phyloP scores from a whole-genome alignment of 768 basidiomycete genomes.

The Psilocybe subaeruginosa region DNA sequence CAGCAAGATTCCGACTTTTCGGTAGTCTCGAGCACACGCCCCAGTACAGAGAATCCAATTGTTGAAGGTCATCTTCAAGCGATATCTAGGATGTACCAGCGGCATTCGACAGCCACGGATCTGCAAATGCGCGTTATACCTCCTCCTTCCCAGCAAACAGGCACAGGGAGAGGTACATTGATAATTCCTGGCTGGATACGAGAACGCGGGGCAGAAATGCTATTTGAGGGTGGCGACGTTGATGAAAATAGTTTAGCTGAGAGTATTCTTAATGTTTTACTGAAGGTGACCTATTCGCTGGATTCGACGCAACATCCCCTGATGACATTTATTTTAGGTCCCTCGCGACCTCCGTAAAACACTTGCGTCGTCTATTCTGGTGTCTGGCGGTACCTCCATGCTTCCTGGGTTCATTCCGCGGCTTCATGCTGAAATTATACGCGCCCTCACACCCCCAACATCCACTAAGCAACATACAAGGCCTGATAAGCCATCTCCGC shows the following conservation, averaged over 20 bases:
- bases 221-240: conserved; percentile 89
- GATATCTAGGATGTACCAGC: conserved; percentile 69
- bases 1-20: conserved; percentile 64
- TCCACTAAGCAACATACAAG: conserved; percentile 37
- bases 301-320: background rate
- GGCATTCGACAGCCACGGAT: conserved; percentile 79
- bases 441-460: conserved; percentile 28
- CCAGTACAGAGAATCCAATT: conserved; percentile 28
- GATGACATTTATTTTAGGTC: conserved; percentile 48
- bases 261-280: conserved; percentile 73
- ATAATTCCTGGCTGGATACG: conserved; percentile 95
- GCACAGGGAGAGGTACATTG: conserved; percentile 77
- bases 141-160: conserved; percentile 64
- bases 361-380: conserved; percentile 81
- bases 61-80: conserved; percentile 63
- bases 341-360: conserved; percentile 90
- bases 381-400: conserved; percentile 89
- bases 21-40: conserved; percentile 43
- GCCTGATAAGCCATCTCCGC: conserved; percentile 41
- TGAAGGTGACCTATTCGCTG: conserved; percentile 58
- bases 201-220: conserved; percentile 87
- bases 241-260: conserved; percentile 88
- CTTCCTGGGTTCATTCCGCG: conserved; percentile 92
- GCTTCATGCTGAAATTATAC: conserved; percentile 77
- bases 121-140: conserved; percentile 71